Percentiles rank a stretch among this genome's conserved stretches.
Evolutionary conservation across 1,139 yeast species (phyloP).

Genomic region (Zygosaccharomyces sapae): DNA sequence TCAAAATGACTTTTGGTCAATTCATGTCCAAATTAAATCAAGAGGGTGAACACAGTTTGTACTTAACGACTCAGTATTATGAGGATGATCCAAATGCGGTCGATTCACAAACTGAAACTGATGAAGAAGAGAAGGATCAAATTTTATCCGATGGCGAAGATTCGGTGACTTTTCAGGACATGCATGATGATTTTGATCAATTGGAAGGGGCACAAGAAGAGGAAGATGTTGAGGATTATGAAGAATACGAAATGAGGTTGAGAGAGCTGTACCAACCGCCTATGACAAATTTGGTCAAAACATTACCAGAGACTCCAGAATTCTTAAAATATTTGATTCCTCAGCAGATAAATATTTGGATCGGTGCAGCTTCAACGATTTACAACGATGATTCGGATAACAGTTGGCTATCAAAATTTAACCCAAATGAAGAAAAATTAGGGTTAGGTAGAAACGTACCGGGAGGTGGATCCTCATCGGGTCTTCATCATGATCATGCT

Average conservation of each 20-base stretch:
- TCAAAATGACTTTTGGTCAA: constrained; percentile 46
- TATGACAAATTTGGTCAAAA: constrained; percentile 42
- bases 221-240: constrained; percentile 8
- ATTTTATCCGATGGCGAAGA: constrained; percentile 35
- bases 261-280: constrained; percentile 60
- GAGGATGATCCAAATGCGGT: constrained; percentile 38
- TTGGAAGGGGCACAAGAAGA: constrained; percentile 29
- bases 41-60: constrained; percentile 44
- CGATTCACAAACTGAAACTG: constrained; percentile 56
- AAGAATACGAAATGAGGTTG: constrained; percentile 39
- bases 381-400: constrained; percentile 12
- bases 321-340: constrained; percentile 47
- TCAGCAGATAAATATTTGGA: constrained; percentile 73
- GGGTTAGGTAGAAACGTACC: constrained; percentile 54
- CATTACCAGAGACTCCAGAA: constrained; percentile 40
- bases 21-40: constrained; percentile 41
- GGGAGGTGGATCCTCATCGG: constrained; percentile 58
- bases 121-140: constrained; percentile 40
- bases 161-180: constrained; percentile 44
- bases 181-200: constrained; percentile 53
- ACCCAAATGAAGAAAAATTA: constrained; percentile 25
- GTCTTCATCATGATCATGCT: constrained; percentile 79
- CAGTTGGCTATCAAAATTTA: constrained; percentile 18
- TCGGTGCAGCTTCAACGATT: constrained; percentile 43
- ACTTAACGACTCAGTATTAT: constrained; percentile 67